Percentiles rank a stretch among this genome's conserved stretches.
Evolutionary conservation across 805 yeast genomes (phyloP).

Genomic region (Starmerella apis): DNA sequence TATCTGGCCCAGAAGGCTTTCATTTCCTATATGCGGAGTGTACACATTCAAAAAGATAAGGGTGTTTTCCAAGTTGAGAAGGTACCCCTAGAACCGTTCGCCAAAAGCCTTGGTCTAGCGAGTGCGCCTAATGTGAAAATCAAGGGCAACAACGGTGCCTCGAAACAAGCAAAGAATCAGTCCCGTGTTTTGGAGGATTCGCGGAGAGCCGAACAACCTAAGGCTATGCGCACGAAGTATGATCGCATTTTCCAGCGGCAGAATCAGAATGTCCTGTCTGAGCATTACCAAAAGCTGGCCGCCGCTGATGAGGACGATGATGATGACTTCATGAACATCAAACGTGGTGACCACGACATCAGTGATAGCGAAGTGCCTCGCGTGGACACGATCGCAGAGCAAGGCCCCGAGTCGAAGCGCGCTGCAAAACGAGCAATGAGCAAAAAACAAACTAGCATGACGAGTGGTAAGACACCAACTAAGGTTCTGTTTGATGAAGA

Average conservation of each 20-base stretch:
- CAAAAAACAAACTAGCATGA: slow-evolving; percentile 52
- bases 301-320: slow-evolving; percentile 37
- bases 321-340: slow-evolving; percentile 64
- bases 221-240: slow-evolving; percentile 67
- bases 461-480: slow-evolving; percentile 53
- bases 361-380: slow-evolving; percentile 33
- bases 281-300: slow-evolving; percentile 64
- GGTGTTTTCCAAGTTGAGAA: slow-evolving; percentile 69
- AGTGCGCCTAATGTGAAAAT: slow-evolving; percentile 92
- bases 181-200: slow-evolving; percentile 55
- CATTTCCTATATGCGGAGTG: slow-evolving; percentile 77
- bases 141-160: slow-evolving; percentile 30
- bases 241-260: slow-evolving; percentile 93
- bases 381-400: slow-evolving; percentile 32
- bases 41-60: slow-evolving; percentile 78
- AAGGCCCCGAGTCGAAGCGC: slow-evolving; percentile 54
- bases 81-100: slow-evolving; percentile 72
- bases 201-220: slow-evolving; percentile 33
- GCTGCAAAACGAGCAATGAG: slow-evolving; percentile 77
- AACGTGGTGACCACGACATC: slow-evolving; percentile 64
- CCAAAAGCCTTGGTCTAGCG: slow-evolving; percentile 82
- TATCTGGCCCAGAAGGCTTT: slow-evolving; percentile 94
- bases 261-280: slow-evolving; percentile 84
- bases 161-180: slow-evolving; percentile 47
- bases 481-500: slow-evolving; percentile 88